Conservation (phyloP, 352 stramenopile genomes). For the Globisporangium alternatum region DNA sequence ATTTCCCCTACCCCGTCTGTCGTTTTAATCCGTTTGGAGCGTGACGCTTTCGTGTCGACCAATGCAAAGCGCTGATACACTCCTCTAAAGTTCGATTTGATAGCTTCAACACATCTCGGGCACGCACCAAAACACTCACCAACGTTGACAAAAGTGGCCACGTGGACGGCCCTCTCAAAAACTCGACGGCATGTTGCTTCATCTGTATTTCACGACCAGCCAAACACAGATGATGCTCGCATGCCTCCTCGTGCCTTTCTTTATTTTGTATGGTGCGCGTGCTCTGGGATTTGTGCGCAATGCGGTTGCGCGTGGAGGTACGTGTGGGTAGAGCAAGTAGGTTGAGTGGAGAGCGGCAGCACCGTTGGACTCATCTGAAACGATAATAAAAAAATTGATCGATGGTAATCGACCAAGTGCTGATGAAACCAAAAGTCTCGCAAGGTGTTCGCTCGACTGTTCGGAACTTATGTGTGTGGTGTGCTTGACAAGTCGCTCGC, state of each 20-base stretch:
- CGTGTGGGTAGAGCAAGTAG: conserved; percentile 6
- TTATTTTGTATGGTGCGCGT: background rate
- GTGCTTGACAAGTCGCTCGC: background rate
- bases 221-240: background rate
- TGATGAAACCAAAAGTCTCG: too few species aligned
- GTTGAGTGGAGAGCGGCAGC: conserved; percentile 1
- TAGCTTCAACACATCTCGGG: background rate
- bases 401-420: too few species aligned
- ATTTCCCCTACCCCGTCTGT: background rate
- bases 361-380: background rate
- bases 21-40: background rate
- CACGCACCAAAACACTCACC: conserved; percentile 1
- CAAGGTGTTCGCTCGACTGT: too few species aligned
- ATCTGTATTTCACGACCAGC: background rate
- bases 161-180: background rate
- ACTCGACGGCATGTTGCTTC: too few species aligned
- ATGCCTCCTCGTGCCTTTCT: background rate
- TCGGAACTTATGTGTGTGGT: background rate
- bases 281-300: background rate
- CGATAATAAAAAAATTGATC: too few species aligned
- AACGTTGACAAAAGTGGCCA: conserved; percentile 1
- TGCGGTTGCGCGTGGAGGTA: conserved; percentile 7
- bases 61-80: background rate
- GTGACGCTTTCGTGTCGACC: conserved; percentile 13
- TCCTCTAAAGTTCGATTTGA: conserved; percentile 3